These are phyloP conservation scores for Peronospora destructor DNA, from an alignment of 352 stramenopile species.

Conservation along the genomic window DNA sequence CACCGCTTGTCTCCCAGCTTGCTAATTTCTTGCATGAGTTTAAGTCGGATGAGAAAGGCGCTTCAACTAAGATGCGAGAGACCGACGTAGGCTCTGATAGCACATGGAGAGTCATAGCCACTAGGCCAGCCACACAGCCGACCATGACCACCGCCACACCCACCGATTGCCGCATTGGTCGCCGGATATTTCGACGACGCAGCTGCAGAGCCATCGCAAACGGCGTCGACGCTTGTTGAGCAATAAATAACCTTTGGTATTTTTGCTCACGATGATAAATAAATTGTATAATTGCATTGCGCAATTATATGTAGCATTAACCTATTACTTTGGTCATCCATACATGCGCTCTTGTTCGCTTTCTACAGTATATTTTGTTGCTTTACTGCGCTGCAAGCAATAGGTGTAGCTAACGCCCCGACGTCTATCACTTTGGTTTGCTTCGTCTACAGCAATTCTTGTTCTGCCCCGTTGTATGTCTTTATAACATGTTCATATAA, in stretches of 20 bases:
- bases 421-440: too few relatives aligned
- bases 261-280: too few relatives aligned
- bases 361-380: too few relatives aligned
- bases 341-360: too few relatives aligned
- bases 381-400: too few relatives aligned
- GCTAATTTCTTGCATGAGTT: slow-evolving; percentile 31
- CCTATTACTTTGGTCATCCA: too few relatives aligned
- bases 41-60: slow-evolving; percentile 13
- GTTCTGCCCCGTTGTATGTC: slow-evolving; percentile 2
- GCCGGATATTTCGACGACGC: slow-evolving; percentile 6
- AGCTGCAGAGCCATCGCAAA: slow-evolving; percentile 4
- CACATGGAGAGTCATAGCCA: slow-evolving; percentile 12
- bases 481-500: slow-evolving; percentile 23
- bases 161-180: slow-evolving; percentile 17
- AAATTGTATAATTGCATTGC: too few relatives aligned
- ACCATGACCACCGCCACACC: slow-evolving; percentile 21
- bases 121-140: slow-evolving; percentile 16
- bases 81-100: background rate
- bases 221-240: background rate
- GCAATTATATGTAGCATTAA: too few relatives aligned
- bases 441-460: slow-evolving; percentile 3
- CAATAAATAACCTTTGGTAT: slow-evolving; percentile 1
- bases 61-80: slow-evolving; percentile 17
- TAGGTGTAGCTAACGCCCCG: too few relatives aligned
- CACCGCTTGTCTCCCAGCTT: slow-evolving; percentile 49